Base-by-base conservation (phyloP, 2,329 filamentous ascomycete genomes). In the Trichoderma citrinoviride region DNA sequence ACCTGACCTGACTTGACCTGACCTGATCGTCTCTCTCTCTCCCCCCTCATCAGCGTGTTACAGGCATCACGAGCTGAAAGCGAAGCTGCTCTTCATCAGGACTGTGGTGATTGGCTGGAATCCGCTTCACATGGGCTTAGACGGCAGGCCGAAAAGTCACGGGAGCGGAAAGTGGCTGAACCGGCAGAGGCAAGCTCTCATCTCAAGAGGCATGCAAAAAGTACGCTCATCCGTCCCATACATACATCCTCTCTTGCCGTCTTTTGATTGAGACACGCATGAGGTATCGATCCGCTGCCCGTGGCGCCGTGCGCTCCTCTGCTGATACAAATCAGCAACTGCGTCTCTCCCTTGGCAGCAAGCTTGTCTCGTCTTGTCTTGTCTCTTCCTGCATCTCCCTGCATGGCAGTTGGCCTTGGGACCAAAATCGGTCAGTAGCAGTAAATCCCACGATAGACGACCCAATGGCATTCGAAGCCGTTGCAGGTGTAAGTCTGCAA, bases 201-300 rank as follows among this genome's bases (percentile, higher is more conserved):
- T 23, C 21, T 23, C 25, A 43, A 29, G 7, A 29, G 7, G 27
- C 6, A 7, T 29, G 27, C 27, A 29, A 29, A 37, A 12, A 37
- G 33, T 10, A 14, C 33, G 33, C 33, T 37, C 33, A 14, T 37
- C 10, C 14, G 33, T 37, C 33, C 12, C 33, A 37, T 37, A 12
- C 33, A 37, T 37, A 37, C 33, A 37, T 37, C 33, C 33, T 33
- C 14, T 5, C 3, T 37, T 46, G 27, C 25, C 40, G 47, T 27
- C 40, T 43, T 17, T 46, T 19, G 17, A 10, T 25, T 61, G 58
- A 61, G 58, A 61, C 58, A 61, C 15, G 58, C 58, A 61, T 61
- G n/a, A n/a, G n/a, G n/a, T 25, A 29, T 49, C 58, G 58, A 53
- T 52, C 58, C 58, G 49, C 40, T 29, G 53, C 25, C 33, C 23